A percentile compares a stretch with the other conserved stretches of the same genome.
phyloP scores from a whole-genome alignment of 2,329 filamentous ascomycete species.

The Microcyclosporella mali region DNA sequence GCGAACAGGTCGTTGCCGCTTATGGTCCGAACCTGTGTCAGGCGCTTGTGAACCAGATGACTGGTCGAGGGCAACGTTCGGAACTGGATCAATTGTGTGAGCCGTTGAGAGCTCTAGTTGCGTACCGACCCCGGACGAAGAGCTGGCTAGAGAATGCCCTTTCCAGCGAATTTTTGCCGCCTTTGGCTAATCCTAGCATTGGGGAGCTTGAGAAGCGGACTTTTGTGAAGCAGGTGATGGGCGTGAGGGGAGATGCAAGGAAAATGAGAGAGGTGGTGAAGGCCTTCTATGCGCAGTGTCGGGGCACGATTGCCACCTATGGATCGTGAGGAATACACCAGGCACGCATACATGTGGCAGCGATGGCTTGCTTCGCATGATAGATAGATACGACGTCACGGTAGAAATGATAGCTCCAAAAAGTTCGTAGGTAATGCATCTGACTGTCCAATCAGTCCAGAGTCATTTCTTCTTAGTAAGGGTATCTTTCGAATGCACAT shows the following conservation, averaged over 20 bases:
- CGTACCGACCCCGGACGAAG: conserved; percentile 24
- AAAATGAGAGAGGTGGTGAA: conserved; percentile 61
- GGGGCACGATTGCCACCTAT: conserved; percentile 38
- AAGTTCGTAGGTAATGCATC: no score
- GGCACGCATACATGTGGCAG: background rate
- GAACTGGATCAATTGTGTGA: conserved; percentile 67
- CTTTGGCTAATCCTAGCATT: conserved; percentile 47
- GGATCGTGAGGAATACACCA: background rate
- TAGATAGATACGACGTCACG: no score
- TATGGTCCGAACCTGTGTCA: conserved; percentile 57
- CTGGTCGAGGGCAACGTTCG: conserved; percentile 62
- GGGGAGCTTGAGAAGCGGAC: conserved; percentile 53
- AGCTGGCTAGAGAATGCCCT: conserved; percentile 52
- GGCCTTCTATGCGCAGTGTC: conserved; percentile 66
- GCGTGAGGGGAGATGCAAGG: conserved; percentile 54
- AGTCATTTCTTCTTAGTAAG: no score
- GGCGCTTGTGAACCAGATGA: conserved; percentile 59
- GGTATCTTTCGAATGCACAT: no score
- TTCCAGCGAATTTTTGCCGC: conserved; percentile 47
- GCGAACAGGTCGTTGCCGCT: conserved; percentile 44
- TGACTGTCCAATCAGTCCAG: no score
- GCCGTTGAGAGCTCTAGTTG: conserved; percentile 59
- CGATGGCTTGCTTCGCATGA: no score
- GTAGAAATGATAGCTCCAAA: no score
- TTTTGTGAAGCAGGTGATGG: conserved; percentile 62